Conservation (phyloP, 345 rosid species). For the Nephelium lappaceum region DNA sequence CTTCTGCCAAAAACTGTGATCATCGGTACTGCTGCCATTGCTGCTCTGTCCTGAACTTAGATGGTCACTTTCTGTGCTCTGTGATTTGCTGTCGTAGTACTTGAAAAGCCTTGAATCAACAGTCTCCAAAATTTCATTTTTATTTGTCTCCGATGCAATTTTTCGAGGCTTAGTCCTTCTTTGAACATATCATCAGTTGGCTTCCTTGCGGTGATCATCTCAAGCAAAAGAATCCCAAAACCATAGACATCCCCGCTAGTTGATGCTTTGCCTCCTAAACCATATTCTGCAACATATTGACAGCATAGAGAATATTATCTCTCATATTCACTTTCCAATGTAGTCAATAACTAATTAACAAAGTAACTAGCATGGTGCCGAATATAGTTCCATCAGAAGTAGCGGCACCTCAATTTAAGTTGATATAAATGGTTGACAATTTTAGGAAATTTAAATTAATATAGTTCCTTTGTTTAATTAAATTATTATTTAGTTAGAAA, state of each 20-base stretch:
- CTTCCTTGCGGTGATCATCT: constrained; percentile 16
- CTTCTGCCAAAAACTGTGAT: background rate
- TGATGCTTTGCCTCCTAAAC: constrained; percentile 25
- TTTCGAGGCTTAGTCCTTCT: constrained; percentile 19
- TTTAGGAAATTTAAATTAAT: too few species aligned
- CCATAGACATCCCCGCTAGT: constrained; percentile 28
- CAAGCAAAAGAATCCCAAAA: constrained; percentile 23
- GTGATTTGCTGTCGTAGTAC: background rate
- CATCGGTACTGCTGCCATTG: background rate
- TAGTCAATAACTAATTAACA: too few species aligned
- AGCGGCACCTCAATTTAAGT: too few species aligned
- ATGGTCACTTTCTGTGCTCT: background rate
- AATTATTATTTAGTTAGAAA: too few species aligned
- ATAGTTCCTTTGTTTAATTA: too few species aligned
- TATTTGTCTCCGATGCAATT: background rate
- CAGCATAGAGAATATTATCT: background rate
- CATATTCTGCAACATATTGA: constrained; percentile 16
- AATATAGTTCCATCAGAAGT: too few species aligned
- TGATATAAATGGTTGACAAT: too few species aligned
- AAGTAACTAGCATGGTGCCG: too few species aligned
- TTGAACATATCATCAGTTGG: constrained; percentile 22
- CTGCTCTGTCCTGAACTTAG: background rate
- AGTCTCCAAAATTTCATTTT: background rate
- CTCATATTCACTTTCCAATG: too few species aligned
- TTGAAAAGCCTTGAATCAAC: constrained; percentile 17